Evolutionary conservation across 192 early-diverging fungal species (phyloP), one percentile per base, ranked within the genome.

Genomic region (Jimgerdemannia lactiflua): DNA sequence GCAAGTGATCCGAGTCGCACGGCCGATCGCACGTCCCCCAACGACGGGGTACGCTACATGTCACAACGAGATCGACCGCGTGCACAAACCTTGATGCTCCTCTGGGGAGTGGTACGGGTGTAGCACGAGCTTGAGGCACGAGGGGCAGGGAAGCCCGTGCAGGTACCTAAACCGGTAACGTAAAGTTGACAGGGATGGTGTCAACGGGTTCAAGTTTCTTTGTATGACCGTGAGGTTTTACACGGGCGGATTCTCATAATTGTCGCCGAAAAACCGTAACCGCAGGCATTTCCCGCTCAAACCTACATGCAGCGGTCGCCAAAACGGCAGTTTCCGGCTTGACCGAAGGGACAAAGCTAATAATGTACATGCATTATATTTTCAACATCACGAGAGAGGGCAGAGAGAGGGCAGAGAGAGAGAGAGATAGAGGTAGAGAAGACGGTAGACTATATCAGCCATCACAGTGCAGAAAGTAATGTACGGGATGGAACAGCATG

Each of bases 81-180:
- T 14, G 49, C 14, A 59, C 76, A n/a, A 65, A 77, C 76, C 76
- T 77, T 77, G 70, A 43, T 77, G 71, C 63, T 77, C 76, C 64
- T 77, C 71, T 29, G 71, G 10, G 59, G 65, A 41, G 29, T 41
- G 42, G n/a, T 67, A 68, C n/a, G 76, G 76, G 69, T 77, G 76
- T 18, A 77, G 54, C 39, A 77, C 76, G 59, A 42, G 72, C 59
- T 77, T 77, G 17, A 66, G 49, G 29, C 76, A 77, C 11, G 64
- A 74, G 63, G 76, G 76, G 68, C 76, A 77, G 44, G 64, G 72
- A 29, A 44, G 42, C n/a, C 76, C 76, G 68, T 77, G 76, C 19
- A 73, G 71, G 72, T 43, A 67, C 40, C 69, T 70, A 68, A 29
- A 29, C 29, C 76, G 40, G 18, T 2, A 59, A 59, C 49, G 49